Evolutionary conservation across 495 filamentous ascomycete genomes (phyloP).

Genomic region (Penicillium parvum): DNA sequence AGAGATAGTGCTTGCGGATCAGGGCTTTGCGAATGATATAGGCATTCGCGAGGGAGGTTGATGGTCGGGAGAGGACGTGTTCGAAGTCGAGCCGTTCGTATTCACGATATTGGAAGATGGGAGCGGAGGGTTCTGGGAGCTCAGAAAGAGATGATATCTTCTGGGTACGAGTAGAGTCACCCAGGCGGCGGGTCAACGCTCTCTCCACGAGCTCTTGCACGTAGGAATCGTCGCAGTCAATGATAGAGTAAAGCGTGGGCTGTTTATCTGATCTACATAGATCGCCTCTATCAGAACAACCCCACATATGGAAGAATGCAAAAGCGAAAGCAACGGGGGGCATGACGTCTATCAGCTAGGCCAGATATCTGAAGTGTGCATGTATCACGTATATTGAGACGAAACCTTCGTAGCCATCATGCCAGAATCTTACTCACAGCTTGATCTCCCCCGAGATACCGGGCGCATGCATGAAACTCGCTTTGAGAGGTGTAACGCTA

Average conservation of each 20-base stretch:
- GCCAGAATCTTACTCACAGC: constrained; percentile 67
- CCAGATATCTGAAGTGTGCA: constrained; percentile 27
- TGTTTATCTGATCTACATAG: constrained; percentile 40
- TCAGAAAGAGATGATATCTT: constrained; percentile 43
- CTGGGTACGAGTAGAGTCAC: constrained; percentile 31
- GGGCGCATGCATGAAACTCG: constrained; percentile 84
- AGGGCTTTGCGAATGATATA: constrained; percentile 95
- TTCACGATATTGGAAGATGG: constrained; percentile 72
- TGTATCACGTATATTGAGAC: constrained; percentile 27
- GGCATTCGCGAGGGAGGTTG: constrained; percentile 63
- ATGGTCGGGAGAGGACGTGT: constrained; percentile 56
- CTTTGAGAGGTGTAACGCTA: constrained; percentile 85
- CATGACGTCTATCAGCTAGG: constrained; percentile 29
- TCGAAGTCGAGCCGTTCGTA: constrained; percentile 88
- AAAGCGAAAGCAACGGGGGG: constrained; percentile 7
- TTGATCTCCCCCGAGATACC: constrained; percentile 71
- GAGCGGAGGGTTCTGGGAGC: constrained; percentile 39
- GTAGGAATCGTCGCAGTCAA: constrained; percentile 82
- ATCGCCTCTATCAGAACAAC: constrained; percentile 39
- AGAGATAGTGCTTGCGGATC: constrained; percentile 93
- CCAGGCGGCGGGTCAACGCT: constrained; percentile 62
- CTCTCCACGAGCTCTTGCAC: constrained; percentile 75
- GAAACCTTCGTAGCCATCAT: constrained; percentile 16
- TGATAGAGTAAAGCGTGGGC: constrained; percentile 59
- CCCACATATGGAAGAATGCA: constrained; percentile 8